phyloP scores from a whole-genome alignment of 2,329 filamentous ascomycete species.

The Ampelomyces quisqualis region DNA sequence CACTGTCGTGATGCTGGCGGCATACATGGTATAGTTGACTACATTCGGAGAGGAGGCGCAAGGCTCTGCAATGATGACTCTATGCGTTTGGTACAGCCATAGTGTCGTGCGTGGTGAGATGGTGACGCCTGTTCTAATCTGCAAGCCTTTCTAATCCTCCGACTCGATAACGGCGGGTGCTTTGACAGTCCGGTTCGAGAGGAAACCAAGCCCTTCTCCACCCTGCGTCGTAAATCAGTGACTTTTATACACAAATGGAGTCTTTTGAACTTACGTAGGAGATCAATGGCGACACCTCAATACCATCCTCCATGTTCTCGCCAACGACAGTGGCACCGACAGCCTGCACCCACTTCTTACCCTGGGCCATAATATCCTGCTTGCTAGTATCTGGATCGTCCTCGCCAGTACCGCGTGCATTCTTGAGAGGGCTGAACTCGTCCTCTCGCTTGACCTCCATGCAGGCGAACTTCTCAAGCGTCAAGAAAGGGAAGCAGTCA shows the following conservation, averaged over 20 bases:
- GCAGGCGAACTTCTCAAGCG: constrained; percentile 86
- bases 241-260: not conserved
- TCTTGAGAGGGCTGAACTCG: constrained; percentile 98
- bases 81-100: too few relatives aligned
- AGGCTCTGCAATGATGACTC: too few relatives aligned
- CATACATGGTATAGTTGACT: too few relatives aligned
- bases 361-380: constrained; percentile 85
- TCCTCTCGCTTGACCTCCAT: constrained; percentile 96
- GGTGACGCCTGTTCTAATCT: not conserved
- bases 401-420: constrained; percentile 75
- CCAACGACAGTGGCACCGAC: constrained; percentile 75
- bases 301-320: constrained; percentile 58
- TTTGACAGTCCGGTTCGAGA: constrained; percentile 60
- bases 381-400: constrained; percentile 94
- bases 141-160: constrained; percentile 46
- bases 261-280: constrained; percentile 76
- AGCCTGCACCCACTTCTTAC: constrained; percentile 78
- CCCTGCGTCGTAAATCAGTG: constrained; percentile 45
- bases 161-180: constrained; percentile 65
- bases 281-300: constrained; percentile 89
- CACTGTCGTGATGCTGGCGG: too few relatives aligned
- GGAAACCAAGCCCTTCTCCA: constrained; percentile 64
- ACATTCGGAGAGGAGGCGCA: too few relatives aligned
- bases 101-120: too few relatives aligned
- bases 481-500: constrained; percentile 89